These are phyloP conservation scores for Incumbomyces lentus DNA, from an alignment of 2,329 filamentous ascomycete genomes.

Conservation along the genomic window DNA sequence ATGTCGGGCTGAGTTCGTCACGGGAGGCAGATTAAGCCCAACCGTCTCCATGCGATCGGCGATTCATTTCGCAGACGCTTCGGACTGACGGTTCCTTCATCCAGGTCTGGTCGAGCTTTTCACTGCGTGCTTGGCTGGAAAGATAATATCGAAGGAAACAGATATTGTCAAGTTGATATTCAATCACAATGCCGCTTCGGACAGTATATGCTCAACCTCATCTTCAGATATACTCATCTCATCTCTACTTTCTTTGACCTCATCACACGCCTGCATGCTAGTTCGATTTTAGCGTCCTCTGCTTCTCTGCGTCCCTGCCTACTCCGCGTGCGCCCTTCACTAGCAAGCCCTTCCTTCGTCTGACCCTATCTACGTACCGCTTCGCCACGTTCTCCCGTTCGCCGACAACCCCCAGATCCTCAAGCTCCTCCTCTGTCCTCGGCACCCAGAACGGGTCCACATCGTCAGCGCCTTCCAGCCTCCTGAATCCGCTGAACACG, in stretches of 20 bases:
- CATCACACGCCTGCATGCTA: too few species aligned
- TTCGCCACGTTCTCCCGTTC: slow-evolving; percentile 95
- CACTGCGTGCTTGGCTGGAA: neutral
- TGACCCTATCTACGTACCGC: slow-evolving; percentile 84
- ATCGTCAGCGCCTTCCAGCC: slow-evolving; percentile 50
- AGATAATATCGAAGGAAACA: slow-evolving; percentile 5
- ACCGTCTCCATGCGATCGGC: neutral
- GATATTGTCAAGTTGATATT: too few species aligned
- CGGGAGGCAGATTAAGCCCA: slow-evolving; percentile 28
- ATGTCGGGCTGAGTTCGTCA: slow-evolving; percentile 37
- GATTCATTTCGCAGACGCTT: slow-evolving; percentile 10
- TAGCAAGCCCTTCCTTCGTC: slow-evolving; percentile 76
- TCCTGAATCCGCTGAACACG: slow-evolving; percentile 84
- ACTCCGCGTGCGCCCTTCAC: slow-evolving; percentile 65
- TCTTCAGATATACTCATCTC: too few species aligned
- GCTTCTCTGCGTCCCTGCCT: slow-evolving; percentile 87
- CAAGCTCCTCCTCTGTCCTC: slow-evolving; percentile 88
- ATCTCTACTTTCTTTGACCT: too few species aligned
- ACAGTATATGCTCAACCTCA: too few species aligned
- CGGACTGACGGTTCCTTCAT: slow-evolving; percentile 12
- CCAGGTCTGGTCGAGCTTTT: slow-evolving; percentile 13
- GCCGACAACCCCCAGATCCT: slow-evolving; percentile 87
- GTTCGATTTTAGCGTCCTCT: slow-evolving; percentile 57
- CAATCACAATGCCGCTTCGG: too few species aligned
- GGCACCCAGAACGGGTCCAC: slow-evolving; percentile 98